Conservation (phyloP, 2,329 filamentous ascomycete genomes). For the Lecanoromycetidae sp. region DNA sequence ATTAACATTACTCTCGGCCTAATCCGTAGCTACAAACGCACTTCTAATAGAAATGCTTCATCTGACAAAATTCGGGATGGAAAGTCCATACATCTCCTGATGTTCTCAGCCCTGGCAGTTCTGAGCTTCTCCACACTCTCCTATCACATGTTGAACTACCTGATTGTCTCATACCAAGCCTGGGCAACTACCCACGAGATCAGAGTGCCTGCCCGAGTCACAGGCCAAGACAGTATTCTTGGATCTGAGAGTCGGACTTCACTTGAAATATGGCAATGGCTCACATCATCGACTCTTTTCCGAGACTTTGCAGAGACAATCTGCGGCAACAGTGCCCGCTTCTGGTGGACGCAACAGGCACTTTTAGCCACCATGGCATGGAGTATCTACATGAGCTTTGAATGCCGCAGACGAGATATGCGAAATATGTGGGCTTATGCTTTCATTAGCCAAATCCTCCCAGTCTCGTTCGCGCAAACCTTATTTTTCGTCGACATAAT, state of each 20-base stretch:
- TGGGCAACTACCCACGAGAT: conserved; percentile 37
- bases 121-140: conserved; percentile 35
- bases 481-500: conserved; percentile 50
- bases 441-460: conserved; percentile 46
- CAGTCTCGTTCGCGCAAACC: conserved; percentile 50
- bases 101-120: conserved; percentile 36
- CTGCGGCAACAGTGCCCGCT: conserved; percentile 41
- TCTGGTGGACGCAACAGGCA: conserved; percentile 53
- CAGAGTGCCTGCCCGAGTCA: conserved; percentile 29
- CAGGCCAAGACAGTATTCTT: conserved; percentile 28
- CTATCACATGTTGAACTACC: conserved; percentile 35
- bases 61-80: too few species aligned
- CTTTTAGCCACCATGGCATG: conserved; percentile 44
- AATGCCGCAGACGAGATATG: conserved; percentile 45
- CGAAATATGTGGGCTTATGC: conserved; percentile 45
- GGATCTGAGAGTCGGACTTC: conserved; percentile 24
- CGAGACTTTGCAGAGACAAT: conserved; percentile 44
- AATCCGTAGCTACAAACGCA: not conserved
- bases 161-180: conserved; percentile 37
- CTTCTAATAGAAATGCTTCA: not conserved
- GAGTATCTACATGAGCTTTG: conserved; percentile 46
- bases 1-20: conserved; percentile 3
- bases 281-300: conserved; percentile 42
- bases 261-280: conserved; percentile 39
- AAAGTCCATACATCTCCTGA: conserved; percentile 1